phyloP scores from a whole-genome alignment of 2,329 filamentous ascomycete genomes.

The Sarocladium brachiariae region DNA sequence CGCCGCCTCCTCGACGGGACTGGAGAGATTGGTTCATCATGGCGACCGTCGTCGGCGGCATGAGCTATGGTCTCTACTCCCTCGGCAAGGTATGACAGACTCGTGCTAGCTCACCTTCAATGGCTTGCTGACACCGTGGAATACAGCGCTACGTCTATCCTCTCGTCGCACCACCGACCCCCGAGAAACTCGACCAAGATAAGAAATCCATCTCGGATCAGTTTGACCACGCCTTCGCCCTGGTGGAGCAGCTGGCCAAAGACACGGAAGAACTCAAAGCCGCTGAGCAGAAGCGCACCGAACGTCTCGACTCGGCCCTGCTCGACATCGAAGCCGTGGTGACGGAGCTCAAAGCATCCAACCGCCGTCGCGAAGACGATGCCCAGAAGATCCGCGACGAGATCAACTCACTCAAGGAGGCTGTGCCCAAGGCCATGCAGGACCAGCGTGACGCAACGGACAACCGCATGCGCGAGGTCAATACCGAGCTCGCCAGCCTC shows the following conservation, averaged over 20 bases:
- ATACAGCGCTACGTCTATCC: slow-evolving; percentile 89
- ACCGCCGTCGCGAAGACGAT: slow-evolving; percentile 78
- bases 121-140: neutral
- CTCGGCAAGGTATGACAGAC: slow-evolving; percentile 75
- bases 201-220: slow-evolving; percentile 89
- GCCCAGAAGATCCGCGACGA: slow-evolving; percentile 81
- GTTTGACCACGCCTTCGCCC: slow-evolving; percentile 83
- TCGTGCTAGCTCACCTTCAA: no score
- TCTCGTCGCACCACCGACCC: slow-evolving; percentile 86
- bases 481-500: slow-evolving; percentile 80
- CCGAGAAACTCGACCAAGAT: slow-evolving; percentile 87
- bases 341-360: slow-evolving; percentile 71
- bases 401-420: slow-evolving; percentile 71
- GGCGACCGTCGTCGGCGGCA: slow-evolving; percentile 87
- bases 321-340: slow-evolving; percentile 81
- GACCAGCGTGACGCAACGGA: slow-evolving; percentile 83
- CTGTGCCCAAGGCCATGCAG: slow-evolving; percentile 83
- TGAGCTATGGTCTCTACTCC: slow-evolving; percentile 82
- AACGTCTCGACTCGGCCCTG: slow-evolving; percentile 74
- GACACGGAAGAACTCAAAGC: slow-evolving; percentile 86
- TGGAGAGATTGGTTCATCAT: slow-evolving; percentile 99
- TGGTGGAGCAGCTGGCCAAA: slow-evolving; percentile 85
- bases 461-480: slow-evolving; percentile 73
- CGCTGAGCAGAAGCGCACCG: slow-evolving; percentile 76
- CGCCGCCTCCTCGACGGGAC: slow-evolving; percentile 68